A percentile compares a stretch with the other conserved stretches of the same genome.
These are phyloP conservation scores for Botrytis porri DNA, from an alignment of 2,329 filamentous ascomycete genomes.

Conservation along the genomic window DNA sequence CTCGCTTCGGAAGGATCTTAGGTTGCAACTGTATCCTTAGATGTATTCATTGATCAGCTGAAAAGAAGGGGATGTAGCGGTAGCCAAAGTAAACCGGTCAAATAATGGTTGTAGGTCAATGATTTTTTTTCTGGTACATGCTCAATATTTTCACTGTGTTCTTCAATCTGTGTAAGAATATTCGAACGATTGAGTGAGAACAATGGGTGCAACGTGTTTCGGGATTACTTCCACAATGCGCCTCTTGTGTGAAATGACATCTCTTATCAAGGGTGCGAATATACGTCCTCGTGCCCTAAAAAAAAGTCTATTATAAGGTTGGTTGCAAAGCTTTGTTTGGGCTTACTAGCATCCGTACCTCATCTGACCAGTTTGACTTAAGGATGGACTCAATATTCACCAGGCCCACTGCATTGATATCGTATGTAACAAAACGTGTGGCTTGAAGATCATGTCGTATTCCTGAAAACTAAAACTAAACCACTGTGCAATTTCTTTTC, in stretches of 20 bases:
- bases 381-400: neutral
- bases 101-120: conserved; percentile 40
- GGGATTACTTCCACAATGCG: neutral
- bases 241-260: neutral
- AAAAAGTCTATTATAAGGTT: neutral
- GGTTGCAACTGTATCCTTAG: conserved; percentile 42
- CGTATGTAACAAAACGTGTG: neutral
- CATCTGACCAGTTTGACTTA: neutral
- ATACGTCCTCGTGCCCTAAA: neutral
- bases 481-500: neutral
- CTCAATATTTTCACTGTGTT: neutral
- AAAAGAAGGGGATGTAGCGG: neutral
- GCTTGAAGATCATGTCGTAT: neutral
- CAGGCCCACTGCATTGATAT: neutral
- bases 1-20: conserved; percentile 27
- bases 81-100: conserved; percentile 53
- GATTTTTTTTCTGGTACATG: conserved; percentile 21
- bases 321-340: neutral
- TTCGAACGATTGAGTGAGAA: neutral
- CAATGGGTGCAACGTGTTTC: neutral
- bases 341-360: neutral
- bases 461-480: neutral
- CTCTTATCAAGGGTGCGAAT: neutral
- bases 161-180: neutral
- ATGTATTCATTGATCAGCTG: conserved; percentile 54